phyloP scores from a whole-genome alignment of 768 basidiomycete species.

The Candolleomyces efflorescens region DNA sequence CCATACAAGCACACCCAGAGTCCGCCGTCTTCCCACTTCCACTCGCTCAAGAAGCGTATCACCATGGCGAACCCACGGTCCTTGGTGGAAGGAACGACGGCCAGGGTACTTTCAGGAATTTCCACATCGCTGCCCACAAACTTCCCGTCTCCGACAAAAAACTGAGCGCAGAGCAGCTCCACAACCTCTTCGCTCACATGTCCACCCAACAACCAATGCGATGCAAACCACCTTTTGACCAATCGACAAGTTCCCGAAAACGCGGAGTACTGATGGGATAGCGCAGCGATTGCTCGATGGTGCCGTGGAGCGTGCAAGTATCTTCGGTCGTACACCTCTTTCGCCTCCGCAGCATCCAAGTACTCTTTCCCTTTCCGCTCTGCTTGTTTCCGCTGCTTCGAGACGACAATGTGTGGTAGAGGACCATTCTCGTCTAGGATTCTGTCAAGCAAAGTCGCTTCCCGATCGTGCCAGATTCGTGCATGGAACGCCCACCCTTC shows the following conservation, averaged over 20 bases:
- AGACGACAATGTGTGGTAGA: slow-evolving; percentile 33
- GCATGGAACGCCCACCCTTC: slow-evolving; percentile 87
- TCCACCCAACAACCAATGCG: slow-evolving; percentile 79
- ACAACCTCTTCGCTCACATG: slow-evolving; percentile 76
- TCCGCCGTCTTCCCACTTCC: slow-evolving; percentile 73
- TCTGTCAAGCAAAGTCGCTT: slow-evolving; percentile 72
- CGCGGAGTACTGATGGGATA: slow-evolving; percentile 76
- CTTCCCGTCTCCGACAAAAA: slow-evolving; percentile 61
- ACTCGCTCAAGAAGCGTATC: slow-evolving; percentile 68
- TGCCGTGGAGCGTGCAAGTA: slow-evolving; percentile 83
- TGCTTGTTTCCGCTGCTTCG: slow-evolving; percentile 29
- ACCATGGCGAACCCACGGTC: slow-evolving; percentile 76
- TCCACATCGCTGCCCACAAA: slow-evolving; percentile 27
- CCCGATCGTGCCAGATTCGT: slow-evolving; percentile 85
- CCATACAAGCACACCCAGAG: slow-evolving; percentile 74
- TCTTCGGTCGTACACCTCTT: slow-evolving; percentile 56
- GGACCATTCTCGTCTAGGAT: slow-evolving; percentile 39
- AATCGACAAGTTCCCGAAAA: slow-evolving; percentile 84
- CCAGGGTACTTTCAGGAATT: slow-evolving; percentile 25
- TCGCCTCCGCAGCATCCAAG: slow-evolving; percentile 51
- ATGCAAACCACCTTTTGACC: slow-evolving; percentile 88
- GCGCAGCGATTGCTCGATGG: slow-evolving; percentile 74
- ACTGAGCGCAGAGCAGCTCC: slow-evolving; percentile 78
- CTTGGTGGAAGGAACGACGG: slow-evolving; percentile 64
- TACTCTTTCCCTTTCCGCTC: slow-evolving; percentile 43